Base-by-base conservation (phyloP, 75 land plant genomes). In the Cunninghamia lanceolata region DNA sequence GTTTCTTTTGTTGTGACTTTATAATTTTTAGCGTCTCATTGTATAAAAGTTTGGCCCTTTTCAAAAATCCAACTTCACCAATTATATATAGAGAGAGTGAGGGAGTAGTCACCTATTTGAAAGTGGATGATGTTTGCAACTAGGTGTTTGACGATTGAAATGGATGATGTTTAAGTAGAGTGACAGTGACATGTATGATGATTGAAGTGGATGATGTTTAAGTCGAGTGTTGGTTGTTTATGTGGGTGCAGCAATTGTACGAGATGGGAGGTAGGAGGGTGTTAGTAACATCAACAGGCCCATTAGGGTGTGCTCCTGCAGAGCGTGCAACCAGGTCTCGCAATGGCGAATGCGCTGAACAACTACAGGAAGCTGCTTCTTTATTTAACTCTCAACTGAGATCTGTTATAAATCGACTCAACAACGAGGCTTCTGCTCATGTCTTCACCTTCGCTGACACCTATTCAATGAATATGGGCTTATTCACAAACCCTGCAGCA, bases 241-340 rank as follows among this genome's bases (percentile, higher is more conserved):
- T n/a, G n/a, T n/a, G n/a, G n/a, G n/a, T 85, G 89, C 88, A 93
- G 93, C 80, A 56, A 68, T 84, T 93, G 21, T 86, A 91, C 71
- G 88, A 93, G 5, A 82, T 96, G 85, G 97, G 96, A 25, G 96
- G 89, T 1, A 86, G 97, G n/a, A 90, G 86, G 84, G 90, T 93
- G 71, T 54, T 93, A 47, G 89, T 96, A 32, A 86, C 91, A 9
- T 89, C 91, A 0, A 91, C 93, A 4, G 97, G 97, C 13, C 95
- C 97, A 5, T 32, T 96, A 52, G 97, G 97, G 1, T 96, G 97
- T 83, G 93, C 91, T 35, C 97, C 97, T 9, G 89, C 91, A 2
- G 95, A 92, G 84, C 88, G 93, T 19, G 93, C 92, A 17, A 8
- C n/a, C 15, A 80, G 89, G 75, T 86, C 85, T 35, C 21, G 28